Conservation (phyloP, 75 land plant species). For the Cupressus sempervirens region DNA sequence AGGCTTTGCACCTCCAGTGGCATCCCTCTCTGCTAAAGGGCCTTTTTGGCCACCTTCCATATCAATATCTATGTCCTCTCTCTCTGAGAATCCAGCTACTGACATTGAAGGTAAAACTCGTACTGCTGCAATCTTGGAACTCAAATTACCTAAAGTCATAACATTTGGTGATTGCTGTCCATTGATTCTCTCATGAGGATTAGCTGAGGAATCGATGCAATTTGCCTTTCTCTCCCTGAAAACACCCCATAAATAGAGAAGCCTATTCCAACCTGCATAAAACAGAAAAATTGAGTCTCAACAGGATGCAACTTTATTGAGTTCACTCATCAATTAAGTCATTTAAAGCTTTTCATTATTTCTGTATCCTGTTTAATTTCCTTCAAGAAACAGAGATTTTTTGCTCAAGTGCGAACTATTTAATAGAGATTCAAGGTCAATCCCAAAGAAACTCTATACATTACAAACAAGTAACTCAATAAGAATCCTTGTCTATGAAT, state of each 20-base stretch:
- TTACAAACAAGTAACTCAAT: background rate
- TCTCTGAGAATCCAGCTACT: slow-evolving; percentile 1
- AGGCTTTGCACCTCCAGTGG: background rate
- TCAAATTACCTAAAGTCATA: background rate
- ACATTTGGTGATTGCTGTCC: background rate
- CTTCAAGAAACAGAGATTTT: background rate
- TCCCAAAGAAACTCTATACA: background rate
- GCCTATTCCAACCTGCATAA: slow-evolving; percentile 70
- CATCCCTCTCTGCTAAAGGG: background rate
- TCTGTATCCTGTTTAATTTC: background rate
- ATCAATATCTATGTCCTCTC: slow-evolving; percentile 7
- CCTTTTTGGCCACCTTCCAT: background rate
- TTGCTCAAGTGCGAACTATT: background rate
- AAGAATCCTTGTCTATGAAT: background rate
- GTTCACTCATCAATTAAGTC: background rate
- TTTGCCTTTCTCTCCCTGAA: slow-evolving; percentile 38
- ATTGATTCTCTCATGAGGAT: slow-evolving; percentile 9
- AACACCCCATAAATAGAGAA: slow-evolving; percentile 66
- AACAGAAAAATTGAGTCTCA: background rate
- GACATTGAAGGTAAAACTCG: slow-evolving; percentile 6
- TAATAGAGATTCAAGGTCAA: background rate
- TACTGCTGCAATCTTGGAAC: background rate
- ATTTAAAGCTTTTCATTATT: background rate
- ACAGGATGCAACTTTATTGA: background rate
- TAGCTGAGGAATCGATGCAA: slow-evolving; percentile 11